Percentiles rank a stretch among this genome's conserved stretches.
phyloP scores from a whole-genome alignment of 2,329 filamentous ascomycete genomes.

The Periconia macrospinosa region DNA sequence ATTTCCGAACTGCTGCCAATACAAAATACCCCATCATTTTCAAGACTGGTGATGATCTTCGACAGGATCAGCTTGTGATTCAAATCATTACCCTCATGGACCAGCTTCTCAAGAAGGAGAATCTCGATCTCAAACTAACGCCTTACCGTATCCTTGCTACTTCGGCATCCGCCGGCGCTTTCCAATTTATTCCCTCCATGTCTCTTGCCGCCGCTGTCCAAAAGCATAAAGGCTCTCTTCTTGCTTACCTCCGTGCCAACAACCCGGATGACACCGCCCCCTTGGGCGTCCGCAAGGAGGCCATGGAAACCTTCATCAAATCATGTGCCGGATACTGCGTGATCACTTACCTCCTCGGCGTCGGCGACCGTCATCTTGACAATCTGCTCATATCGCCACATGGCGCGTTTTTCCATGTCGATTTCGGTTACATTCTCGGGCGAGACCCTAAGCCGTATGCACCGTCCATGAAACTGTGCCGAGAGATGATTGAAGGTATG shows the following conservation, averaged over 20 bases:
- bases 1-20: conserved; percentile 79
- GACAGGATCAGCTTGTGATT: conserved; percentile 95
- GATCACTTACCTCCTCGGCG: conserved; percentile 95
- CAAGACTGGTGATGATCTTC: conserved; percentile 94
- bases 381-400: conserved; percentile 89
- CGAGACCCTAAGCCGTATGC: conserved; percentile 97
- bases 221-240: conserved; percentile 76
- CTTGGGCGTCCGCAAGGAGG: conserved; percentile 85
- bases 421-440: conserved; percentile 97
- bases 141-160: conserved; percentile 97
- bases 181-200: conserved; percentile 89
- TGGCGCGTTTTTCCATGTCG: conserved; percentile 95
- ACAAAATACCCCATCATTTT: conserved; percentile 90
- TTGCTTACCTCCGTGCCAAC: conserved; percentile 84
- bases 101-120: conserved; percentile 90
- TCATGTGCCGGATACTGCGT: conserved; percentile 98
- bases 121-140: conserved; percentile 89
- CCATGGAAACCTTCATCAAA: conserved; percentile 92
- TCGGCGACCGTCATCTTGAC: conserved; percentile 93
- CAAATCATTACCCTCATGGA: conserved; percentile 99
- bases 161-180: conserved; percentile 82
- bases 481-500: conserved; percentile 99
- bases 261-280: conserved; percentile 84
- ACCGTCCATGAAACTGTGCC: conserved; percentile 93
- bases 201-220: conserved; percentile 80